These are phyloP conservation scores for Mediolabrus comicus DNA, from an alignment of 108 stramenopile species.

Conservation along the genomic window DNA sequence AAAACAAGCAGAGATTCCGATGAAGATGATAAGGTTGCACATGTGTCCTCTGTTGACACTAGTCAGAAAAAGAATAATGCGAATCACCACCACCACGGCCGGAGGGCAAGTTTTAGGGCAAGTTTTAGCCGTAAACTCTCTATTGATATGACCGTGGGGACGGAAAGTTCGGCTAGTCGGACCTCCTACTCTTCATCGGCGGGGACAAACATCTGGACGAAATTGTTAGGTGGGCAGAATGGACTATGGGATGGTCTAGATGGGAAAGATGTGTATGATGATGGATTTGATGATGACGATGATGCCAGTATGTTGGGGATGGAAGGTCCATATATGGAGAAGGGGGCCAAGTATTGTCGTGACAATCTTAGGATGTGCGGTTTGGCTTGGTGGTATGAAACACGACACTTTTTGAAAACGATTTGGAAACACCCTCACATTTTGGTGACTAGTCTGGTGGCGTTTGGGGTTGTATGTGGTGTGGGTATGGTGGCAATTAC, in stretches of 20 bases:
- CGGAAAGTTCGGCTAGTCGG: background rate
- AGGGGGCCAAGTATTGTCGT: too few species aligned
- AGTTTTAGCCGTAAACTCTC: too few species aligned
- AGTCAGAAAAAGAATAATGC: too few species aligned
- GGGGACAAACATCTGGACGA: background rate
- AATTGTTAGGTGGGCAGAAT: background rate
- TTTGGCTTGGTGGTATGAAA: conserved; percentile 11
- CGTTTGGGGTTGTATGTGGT: conserved; percentile 11
- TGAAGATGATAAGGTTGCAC: too few species aligned
- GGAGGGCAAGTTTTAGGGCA: too few species aligned
- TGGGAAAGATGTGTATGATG: background rate
- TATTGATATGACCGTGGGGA: background rate
- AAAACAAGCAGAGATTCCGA: too few species aligned
- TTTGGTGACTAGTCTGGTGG: conserved; percentile 2
- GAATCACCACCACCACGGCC: too few species aligned
- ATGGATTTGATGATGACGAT: background rate
- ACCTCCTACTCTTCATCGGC: background rate
- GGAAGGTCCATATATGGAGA: too few species aligned
- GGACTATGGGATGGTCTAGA: conserved; percentile 5
- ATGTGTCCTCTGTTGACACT: too few species aligned
- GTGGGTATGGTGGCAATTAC: conserved; percentile 24
- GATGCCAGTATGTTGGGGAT: too few species aligned
- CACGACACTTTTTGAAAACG: conserved; percentile 7
- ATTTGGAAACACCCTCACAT: conserved; percentile 17
- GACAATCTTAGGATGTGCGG: too few species aligned